phyloP scores from a whole-genome alignment of 2,329 filamentous ascomycete species.

The Pseudopithomyces chartarum region DNA sequence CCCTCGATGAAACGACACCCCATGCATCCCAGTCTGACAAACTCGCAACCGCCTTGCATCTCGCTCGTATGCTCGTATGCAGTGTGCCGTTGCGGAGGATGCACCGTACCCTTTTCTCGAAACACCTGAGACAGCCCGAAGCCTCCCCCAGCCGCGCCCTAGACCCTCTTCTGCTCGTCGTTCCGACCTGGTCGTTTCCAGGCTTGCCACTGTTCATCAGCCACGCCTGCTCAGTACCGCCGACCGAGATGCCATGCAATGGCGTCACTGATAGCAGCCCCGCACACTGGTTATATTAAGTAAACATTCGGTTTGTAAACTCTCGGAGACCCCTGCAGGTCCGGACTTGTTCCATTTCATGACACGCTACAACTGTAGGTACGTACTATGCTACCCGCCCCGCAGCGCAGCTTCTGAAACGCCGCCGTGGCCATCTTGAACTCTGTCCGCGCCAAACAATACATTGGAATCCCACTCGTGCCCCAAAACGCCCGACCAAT shows the following conservation, averaged over 20 bases:
- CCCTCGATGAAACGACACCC: not conserved
- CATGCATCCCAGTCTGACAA: not conserved
- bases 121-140: not conserved
- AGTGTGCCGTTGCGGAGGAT: not conserved
- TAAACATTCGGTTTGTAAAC: not conserved
- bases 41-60: not conserved
- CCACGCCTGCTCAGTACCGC: not conserved
- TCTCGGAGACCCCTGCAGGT: slow-evolving; percentile 4
- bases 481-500: not conserved
- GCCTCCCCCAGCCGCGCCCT: not conserved
- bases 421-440: slow-evolving; percentile 1
- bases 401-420: slow-evolving; percentile 3
- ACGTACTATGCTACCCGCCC: not conserved
- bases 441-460: not conserved
- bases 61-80: too few relatives aligned
- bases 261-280: not conserved
- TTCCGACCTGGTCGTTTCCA: not conserved
- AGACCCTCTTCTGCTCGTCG: not conserved
- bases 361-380: slow-evolving; percentile 1
- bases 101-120: not conserved
- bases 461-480: not conserved
- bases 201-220: not conserved
- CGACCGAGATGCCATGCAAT: not conserved
- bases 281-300: not conserved
- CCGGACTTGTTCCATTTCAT: not conserved